A percentile compares a stretch with the other conserved stretches of the same genome.
These are phyloP conservation scores for Usnea hakonensis DNA, from an alignment of 495 filamentous ascomycete genomes.

Conservation along the genomic window DNA sequence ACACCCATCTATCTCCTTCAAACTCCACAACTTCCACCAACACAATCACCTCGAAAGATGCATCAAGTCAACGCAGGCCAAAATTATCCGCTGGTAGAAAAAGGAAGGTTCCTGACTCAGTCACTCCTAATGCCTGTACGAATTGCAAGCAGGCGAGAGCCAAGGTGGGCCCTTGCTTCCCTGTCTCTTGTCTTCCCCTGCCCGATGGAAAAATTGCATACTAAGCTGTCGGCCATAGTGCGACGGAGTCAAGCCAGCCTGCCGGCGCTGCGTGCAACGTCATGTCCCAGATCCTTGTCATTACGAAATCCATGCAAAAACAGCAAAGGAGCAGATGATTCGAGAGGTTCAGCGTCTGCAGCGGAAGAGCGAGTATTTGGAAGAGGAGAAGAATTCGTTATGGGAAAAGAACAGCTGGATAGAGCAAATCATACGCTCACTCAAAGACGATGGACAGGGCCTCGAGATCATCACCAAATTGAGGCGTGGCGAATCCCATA, in stretches of 20 bases:
- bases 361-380: slow-evolving; percentile 10
- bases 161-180: slow-evolving; percentile 18
- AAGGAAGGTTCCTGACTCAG: too few relatives aligned
- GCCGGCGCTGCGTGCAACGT: slow-evolving; percentile 16
- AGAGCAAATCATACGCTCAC: slow-evolving; percentile 29
- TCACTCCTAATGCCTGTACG: slow-evolving; percentile 28
- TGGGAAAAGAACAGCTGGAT: slow-evolving; percentile 27
- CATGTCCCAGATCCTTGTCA: slow-evolving; percentile 12
- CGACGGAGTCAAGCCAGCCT: slow-evolving; percentile 17
- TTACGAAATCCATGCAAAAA: slow-evolving; percentile 21
- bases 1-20: too few relatives aligned
- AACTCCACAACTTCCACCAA: too few relatives aligned
- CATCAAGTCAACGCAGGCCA: too few relatives aligned
- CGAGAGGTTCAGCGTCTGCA: slow-evolving; percentile 19
- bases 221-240: slow-evolving; percentile 13
- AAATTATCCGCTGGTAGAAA: too few relatives aligned
- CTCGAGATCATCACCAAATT: slow-evolving; percentile 31
- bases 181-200: neutral
- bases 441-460: slow-evolving; percentile 28
- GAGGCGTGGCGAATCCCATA: slow-evolving; percentile 26
- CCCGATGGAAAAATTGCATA: neutral
- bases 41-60: too few relatives aligned
- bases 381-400: slow-evolving; percentile 9
- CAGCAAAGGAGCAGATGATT: slow-evolving; percentile 17
- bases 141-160: slow-evolving; percentile 27